Evolutionary conservation across 768 basidiomycete genomes (phyloP), one percentile per base, ranked within the genome.

Genomic region (Leccinum arenicola): DNA sequence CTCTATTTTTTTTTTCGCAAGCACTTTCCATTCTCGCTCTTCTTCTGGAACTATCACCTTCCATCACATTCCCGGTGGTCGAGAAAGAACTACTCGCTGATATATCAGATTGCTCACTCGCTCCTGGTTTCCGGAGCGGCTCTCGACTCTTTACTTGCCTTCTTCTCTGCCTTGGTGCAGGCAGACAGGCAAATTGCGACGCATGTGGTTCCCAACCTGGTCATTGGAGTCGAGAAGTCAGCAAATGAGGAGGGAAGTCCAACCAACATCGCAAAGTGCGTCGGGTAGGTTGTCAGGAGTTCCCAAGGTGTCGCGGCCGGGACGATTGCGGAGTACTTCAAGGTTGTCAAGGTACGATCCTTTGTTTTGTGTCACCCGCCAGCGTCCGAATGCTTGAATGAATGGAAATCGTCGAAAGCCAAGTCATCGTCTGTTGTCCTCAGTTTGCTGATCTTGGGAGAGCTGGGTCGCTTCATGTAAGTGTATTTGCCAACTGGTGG

Each of bases 391-490:
- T 59, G 40, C 38, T 53, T 33, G 21, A 33, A 47, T 19, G 23
- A 52, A 50, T 62, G 83, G 80, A 78, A 78, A 52, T 70, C 75
- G 0, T 83, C 86, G 9, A 89, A 88, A 70, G 82, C 87, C 7
- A 84, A 84, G 62, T 74, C 89, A 17, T 79, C 84, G 1, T 78
- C 87, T 43, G 80, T 93, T 7, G 87, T 93, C 31, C 82, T 99
- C 23, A 91, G 93, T 64, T 78, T 98, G 56, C 78, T 97, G 14
- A 88, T 93, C 43, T 79, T 98, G 52, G 97, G 97, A 50, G 97
- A 98, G 73, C 81, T 98, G 43, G 97, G 96, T 33, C 87, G 95
- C 35, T 88, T 87, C 67, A 87, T 92, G 95, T 97, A 58, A 76
- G 40, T 57, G 2, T 38, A 15, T 12, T 11, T 35, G 8, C 23